phyloP scores from a whole-genome alignment of 2,329 filamentous ascomycete species.

The Ploettnerulaceae sp. region DNA sequence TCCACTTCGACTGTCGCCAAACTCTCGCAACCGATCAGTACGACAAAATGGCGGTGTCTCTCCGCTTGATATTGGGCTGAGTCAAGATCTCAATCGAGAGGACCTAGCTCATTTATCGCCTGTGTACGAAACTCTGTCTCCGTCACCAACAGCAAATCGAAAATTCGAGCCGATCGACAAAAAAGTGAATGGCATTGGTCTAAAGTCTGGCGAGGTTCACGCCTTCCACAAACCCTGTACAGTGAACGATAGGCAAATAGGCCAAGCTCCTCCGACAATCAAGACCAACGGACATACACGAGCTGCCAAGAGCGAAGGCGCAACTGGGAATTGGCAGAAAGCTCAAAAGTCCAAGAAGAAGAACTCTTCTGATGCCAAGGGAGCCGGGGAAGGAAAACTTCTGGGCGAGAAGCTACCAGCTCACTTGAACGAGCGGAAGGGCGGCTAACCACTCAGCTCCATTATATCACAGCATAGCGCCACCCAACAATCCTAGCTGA shows the following conservation, averaged over 20 bases:
- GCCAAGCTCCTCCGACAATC: constrained; percentile 13
- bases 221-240: constrained; percentile 28
- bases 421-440: constrained; percentile 57
- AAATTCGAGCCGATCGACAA: constrained; percentile 42
- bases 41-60: constrained; percentile 32
- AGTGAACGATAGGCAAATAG: constrained; percentile 35
- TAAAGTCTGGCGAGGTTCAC: background rate
- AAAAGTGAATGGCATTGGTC: background rate
- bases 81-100: constrained; percentile 28
- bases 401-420: constrained; percentile 52
- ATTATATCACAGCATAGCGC: too few relatives aligned
- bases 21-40: constrained; percentile 22
- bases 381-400: too few relatives aligned
- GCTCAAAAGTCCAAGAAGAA: constrained; percentile 51
- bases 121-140: constrained; percentile 67
- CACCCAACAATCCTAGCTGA: too few relatives aligned
- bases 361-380: constrained; percentile 40
- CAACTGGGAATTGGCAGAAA: constrained; percentile 52
- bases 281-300: constrained; percentile 51
- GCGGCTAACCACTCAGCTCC: too few relatives aligned
- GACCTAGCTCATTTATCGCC: constrained; percentile 55
- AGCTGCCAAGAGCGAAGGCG: constrained; percentile 50
- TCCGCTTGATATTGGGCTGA: constrained; percentile 30
- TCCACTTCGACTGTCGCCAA: constrained; percentile 27
- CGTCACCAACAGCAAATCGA: constrained; percentile 59